phyloP scores from a whole-genome alignment of 177 flowering plant species.

The Vitis hybrid region DNA sequence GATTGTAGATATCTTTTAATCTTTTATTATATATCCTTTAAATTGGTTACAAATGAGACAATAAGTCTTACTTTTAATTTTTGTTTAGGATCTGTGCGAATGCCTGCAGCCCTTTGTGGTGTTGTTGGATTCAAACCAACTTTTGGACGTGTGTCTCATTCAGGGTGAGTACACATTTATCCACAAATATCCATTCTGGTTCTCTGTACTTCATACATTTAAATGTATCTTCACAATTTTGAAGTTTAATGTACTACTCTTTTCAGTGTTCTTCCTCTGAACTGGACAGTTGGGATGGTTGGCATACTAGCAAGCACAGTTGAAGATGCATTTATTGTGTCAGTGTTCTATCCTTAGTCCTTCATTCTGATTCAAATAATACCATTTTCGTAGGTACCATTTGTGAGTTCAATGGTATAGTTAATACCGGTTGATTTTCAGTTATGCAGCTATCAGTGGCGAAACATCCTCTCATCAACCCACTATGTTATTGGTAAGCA shows the following conservation, averaged over 20 bases:
- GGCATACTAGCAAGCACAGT: conserved; percentile 84
- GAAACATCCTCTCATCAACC: conserved; percentile 33
- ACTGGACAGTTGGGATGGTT: conserved; percentile 94
- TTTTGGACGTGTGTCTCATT: conserved; percentile 75
- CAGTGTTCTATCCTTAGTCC: conserved; percentile 24
- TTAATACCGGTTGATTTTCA: conserved; percentile 26
- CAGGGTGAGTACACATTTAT: conserved; percentile 54
- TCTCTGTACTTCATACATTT: neutral
- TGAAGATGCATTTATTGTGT: conserved; percentile 87
- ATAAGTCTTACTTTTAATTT: conserved; percentile 5
- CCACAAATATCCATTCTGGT: neutral
- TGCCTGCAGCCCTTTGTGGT: conserved; percentile 98
- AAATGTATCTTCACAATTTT: neutral
- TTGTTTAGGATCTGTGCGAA: conserved; percentile 78
- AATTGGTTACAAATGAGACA: neutral
- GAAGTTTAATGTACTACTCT: neutral
- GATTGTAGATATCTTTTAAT: neutral
- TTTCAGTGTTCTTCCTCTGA: conserved; percentile 83
- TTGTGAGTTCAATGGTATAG: conserved; percentile 2
- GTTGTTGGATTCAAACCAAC: conserved; percentile 91
- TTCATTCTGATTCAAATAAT: conserved; percentile 1
- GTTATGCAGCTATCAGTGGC: conserved; percentile 86
- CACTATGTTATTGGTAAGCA: conserved; percentile 29
- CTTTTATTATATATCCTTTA: neutral
- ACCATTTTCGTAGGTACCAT: neutral